Base-by-base conservation (phyloP, 176 grass and related monocot species). In the Musa beccarii region DNA sequence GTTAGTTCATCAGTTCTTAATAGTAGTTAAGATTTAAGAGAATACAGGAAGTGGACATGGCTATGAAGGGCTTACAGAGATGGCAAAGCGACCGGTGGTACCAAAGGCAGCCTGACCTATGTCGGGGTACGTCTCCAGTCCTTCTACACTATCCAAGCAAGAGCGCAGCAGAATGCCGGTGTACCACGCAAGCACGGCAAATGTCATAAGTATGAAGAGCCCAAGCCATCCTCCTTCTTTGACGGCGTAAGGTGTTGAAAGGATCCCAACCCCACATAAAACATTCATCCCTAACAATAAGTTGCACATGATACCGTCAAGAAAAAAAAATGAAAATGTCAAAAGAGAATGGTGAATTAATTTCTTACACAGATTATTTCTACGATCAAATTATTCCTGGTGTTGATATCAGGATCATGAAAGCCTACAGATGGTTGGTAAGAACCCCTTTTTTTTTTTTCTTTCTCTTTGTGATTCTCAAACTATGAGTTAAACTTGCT, bases 81-180 rank as follows among this genome's bases (percentile, higher is more conserved):
- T 91, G 22, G 73, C 74, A 51, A 98, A 82, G 16, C 94, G 88
- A 2, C 94, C 94, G 0, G 76, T 51, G 34, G 90, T 91, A 19
- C 94, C 94, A 70, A 98, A 98, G 63, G 94, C 94, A 0, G 90
- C 94, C 75, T 98, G 94, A 1, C 94, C 94, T 21, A 98, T 93
- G 61, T 98, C 94, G 72, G 94, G 94, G 54, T 93, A 98, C 12
- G 94, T 93, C 78, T 91, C 82, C 15, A 98, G 79, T 11, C 86
- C 93, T 54, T 87, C 82, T 59, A 89, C 85, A 64, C 90, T 98
- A 71, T 98, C 94, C 22, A 98, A 83, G 57, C 94, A 98, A 25
- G 73, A 68, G 73, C 90, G 90, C 64, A 98, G 63, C 54, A 98
- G 84, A n/a, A 91, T 77, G 17, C 88, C 90, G 1, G 94, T 93